Evolutionary conservation across 768 basidiomycete species (phyloP).

Genomic region (Solioccasus polychromus): DNA sequence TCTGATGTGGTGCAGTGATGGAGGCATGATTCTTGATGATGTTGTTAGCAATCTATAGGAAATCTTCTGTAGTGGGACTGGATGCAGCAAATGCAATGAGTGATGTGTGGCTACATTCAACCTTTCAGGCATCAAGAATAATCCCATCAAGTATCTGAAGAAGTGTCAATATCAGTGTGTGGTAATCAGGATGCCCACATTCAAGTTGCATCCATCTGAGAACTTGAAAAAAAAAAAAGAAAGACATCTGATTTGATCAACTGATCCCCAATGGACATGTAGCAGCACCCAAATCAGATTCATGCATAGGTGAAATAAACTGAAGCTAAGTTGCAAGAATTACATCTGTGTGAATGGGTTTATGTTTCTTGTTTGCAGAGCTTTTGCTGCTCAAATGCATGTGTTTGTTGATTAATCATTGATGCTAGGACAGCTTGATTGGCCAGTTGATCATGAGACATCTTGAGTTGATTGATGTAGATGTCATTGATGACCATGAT

Average conservation of each 20-base stretch:
- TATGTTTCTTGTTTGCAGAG: neutral
- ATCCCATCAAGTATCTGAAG: constrained; percentile 33
- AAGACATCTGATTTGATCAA: neutral
- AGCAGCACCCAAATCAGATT: constrained; percentile 25
- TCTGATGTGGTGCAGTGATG: no score
- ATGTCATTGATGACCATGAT: constrained; percentile 1
- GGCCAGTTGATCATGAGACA: neutral
- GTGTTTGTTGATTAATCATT: constrained; percentile 6
- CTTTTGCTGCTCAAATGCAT: neutral
- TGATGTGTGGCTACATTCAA: constrained; percentile 13
- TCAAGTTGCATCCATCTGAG: constrained; percentile 27
- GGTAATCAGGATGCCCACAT: constrained; percentile 34
- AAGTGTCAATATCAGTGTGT: constrained; percentile 22
- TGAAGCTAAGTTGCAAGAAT: neutral
- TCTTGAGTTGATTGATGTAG: constrained; percentile 5
- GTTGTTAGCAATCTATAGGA: constrained; percentile 14
- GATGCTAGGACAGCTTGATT: neutral
- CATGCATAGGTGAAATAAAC: constrained; percentile 34
- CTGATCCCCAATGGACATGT: constrained; percentile 1
- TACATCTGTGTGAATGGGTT: neutral
- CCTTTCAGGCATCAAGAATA: constrained; percentile 32
- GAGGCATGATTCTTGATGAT: constrained; percentile 25
- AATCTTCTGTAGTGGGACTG: constrained; percentile 16
- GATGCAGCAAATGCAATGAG: constrained; percentile 20
- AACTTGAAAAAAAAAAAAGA: constrained; percentile 6